Conservation (phyloP, 2,329 filamentous ascomycete genomes). For the Allantophomopsis lycopodina region DNA sequence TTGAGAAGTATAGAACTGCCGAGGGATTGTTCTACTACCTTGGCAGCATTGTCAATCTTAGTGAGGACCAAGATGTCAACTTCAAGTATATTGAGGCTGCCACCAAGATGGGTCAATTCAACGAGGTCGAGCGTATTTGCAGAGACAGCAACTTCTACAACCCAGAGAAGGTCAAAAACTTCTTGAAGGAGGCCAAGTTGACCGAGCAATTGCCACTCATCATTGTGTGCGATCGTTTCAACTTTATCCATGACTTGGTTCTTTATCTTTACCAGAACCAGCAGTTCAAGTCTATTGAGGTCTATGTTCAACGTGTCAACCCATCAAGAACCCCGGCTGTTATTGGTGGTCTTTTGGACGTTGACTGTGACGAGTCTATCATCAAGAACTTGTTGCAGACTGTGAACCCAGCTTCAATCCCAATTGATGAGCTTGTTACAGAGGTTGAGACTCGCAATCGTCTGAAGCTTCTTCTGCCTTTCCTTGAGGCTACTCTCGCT, state of each 20-base stretch:
- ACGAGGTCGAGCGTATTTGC: conserved; percentile 94
- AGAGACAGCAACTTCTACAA: conserved; percentile 86
- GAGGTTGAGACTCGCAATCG: conserved; percentile 96
- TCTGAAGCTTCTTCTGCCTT: conserved; percentile 86
- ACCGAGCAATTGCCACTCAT: conserved; percentile 91
- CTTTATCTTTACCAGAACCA: conserved; percentile 98
- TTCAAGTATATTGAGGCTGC: conserved; percentile 99
- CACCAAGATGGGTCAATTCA: conserved; percentile 83
- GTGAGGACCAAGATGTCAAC: conserved; percentile 86
- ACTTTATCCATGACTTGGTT: conserved; percentile 94
- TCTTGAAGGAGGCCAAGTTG: conserved; percentile 89
- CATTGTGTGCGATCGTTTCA: conserved; percentile 98
- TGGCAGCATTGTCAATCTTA: conserved; percentile 93
- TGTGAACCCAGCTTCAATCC: conserved; percentile 72
- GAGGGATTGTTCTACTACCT: conserved; percentile 98
- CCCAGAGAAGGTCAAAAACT: conserved; percentile 96
- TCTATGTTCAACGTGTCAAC: conserved; percentile 96
- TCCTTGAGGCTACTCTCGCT: conserved; percentile 84
- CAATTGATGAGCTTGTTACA: conserved; percentile 83
- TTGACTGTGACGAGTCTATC: conserved; percentile 92
- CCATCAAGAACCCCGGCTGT: conserved; percentile 82
- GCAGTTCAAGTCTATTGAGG: conserved; percentile 97
- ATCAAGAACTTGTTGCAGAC: conserved; percentile 86
- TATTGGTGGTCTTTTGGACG: conserved; percentile 83
- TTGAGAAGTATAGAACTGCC: conserved; percentile 95